Evolutionary conservation across 2,329 filamentous ascomycete species (phyloP).

Genomic region (Sporothrix brunneoviolacea): DNA sequence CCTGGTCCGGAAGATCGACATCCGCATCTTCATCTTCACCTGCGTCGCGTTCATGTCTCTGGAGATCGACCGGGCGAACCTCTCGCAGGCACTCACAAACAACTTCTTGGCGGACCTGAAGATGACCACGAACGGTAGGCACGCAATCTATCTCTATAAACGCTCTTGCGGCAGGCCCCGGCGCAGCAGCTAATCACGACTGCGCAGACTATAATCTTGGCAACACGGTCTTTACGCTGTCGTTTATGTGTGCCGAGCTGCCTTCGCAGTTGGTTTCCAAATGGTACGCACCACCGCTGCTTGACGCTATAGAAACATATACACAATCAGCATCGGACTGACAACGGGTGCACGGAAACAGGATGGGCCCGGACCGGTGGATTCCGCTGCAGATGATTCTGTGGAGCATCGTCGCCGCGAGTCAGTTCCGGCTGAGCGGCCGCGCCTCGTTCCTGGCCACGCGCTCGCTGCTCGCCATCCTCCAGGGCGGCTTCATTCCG

Average conservation of each 20-base stretch:
- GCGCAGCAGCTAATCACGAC: no score
- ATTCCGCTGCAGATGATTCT: constrained; percentile 52
- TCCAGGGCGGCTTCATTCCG: constrained; percentile 42
- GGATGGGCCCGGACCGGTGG: constrained; percentile 52
- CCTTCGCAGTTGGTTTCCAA: constrained; percentile 56
- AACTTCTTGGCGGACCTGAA: constrained; percentile 38
- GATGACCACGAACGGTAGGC: constrained; percentile 39
- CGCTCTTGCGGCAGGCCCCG: no score
- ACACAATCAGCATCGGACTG: no score
- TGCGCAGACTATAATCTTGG: constrained; percentile 45
- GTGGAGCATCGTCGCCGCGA: constrained; percentile 47
- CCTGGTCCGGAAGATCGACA: constrained; percentile 40
- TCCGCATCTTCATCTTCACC: constrained; percentile 37
- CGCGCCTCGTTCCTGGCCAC: constrained; percentile 33
- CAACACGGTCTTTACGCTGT: constrained; percentile 43
- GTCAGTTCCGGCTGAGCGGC: constrained; percentile 38
- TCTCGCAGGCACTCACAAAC: constrained; percentile 41
- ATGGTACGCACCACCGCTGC: no score
- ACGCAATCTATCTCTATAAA: no score
- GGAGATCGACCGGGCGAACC: constrained; percentile 43
- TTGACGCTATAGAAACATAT: no score
- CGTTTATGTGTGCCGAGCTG: constrained; percentile 51
- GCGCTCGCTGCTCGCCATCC: constrained; percentile 33
- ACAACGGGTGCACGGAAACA: no score
- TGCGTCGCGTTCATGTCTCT: constrained; percentile 45